These are phyloP conservation scores for Euptelea pleiosperma DNA, from an alignment of 164 flowering plant genomes.

Conservation along the genomic window DNA sequence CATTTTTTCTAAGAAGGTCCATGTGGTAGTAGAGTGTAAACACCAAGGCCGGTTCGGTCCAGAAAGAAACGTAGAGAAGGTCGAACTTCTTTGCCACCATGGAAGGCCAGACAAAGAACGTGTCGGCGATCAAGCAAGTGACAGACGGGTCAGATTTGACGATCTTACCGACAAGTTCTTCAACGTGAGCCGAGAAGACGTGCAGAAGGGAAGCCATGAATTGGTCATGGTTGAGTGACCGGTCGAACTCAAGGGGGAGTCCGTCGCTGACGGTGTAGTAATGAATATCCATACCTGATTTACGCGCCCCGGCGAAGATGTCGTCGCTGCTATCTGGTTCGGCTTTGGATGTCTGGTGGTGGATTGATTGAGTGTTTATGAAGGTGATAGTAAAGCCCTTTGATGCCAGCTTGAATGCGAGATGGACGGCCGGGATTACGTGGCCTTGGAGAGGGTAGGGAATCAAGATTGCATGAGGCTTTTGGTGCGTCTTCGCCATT, in stretches of 20 bases:
- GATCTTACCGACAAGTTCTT: constrained; percentile 39
- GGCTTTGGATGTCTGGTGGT: constrained; percentile 44
- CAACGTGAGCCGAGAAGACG: constrained; percentile 61
- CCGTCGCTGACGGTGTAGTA: constrained; percentile 68
- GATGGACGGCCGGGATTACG: constrained; percentile 61
- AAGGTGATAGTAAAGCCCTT: constrained; percentile 75
- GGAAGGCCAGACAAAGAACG: constrained; percentile 78
- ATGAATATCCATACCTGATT: constrained; percentile 58
- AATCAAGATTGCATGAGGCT: constrained; percentile 62
- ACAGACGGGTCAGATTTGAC: constrained; percentile 27
- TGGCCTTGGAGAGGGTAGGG: constrained; percentile 85
- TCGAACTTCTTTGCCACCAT: constrained; percentile 54
- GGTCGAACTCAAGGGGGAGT: constrained; percentile 64
- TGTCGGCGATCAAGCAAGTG: constrained; percentile 65
- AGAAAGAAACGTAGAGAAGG: constrained; percentile 57
- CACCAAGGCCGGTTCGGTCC: constrained; percentile 87
- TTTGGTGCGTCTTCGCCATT: constrained; percentile 17
- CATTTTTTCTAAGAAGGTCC: constrained; percentile 49
- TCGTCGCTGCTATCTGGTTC: constrained; percentile 24
- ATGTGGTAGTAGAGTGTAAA: constrained; percentile 63
- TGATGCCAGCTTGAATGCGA: constrained; percentile 72
- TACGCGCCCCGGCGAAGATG: constrained; percentile 46
- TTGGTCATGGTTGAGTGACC: constrained; percentile 69
- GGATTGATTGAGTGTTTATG: constrained; percentile 64
- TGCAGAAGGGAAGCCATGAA: constrained; percentile 55